Conservation (phyloP, 2,329 filamentous ascomycete species). For the Aspergillus pseudoterreus region DNA sequence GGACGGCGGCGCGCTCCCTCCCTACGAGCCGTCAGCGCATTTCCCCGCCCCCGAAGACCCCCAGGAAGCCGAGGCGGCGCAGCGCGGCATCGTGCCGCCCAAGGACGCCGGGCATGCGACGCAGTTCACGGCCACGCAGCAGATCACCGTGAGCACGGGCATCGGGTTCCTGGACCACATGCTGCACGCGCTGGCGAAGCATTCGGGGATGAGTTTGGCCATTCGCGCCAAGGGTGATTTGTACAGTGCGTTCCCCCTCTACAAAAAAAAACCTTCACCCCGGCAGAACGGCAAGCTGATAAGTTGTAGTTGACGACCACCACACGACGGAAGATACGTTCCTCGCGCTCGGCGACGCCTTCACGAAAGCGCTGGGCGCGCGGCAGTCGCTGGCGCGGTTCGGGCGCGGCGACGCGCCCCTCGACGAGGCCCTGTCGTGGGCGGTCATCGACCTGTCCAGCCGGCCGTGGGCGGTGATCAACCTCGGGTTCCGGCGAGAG, state of each 20-base stretch:
- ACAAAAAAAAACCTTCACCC: conserved; percentile 3
- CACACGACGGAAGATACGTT: conserved; percentile 96
- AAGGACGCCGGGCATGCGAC: conserved; percentile 67
- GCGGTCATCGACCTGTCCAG: conserved; percentile 95
- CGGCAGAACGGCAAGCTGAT: neutral
- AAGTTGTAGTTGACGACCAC: conserved; percentile 80
- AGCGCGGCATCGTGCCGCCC: conserved; percentile 40
- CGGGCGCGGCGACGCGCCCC: conserved; percentile 84
- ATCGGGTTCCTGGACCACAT: conserved; percentile 99
- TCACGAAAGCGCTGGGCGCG: conserved; percentile 73
- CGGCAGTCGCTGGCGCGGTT: conserved; percentile 83
- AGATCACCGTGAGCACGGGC: conserved; percentile 83
- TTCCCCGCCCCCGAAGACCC: conserved; percentile 64
- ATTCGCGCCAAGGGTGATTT: conserved; percentile 83
- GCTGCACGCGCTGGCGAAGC: conserved; percentile 94
- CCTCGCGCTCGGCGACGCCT: conserved; percentile 82
- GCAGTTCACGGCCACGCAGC: conserved; percentile 78
- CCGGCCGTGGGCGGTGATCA: conserved; percentile 78
- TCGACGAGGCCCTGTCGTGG: conserved; percentile 91
- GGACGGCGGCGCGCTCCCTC: conserved; percentile 69
- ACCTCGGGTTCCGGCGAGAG: conserved; percentile 82
- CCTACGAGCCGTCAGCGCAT: conserved; percentile 38
- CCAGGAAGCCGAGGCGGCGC: conserved; percentile 46
- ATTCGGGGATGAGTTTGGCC: conserved; percentile 87
- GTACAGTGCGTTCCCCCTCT: conserved; percentile 62